These are phyloP conservation scores for Eucalyptus curtisii DNA, from an alignment of 345 rosid genomes.

Conservation along the genomic window DNA sequence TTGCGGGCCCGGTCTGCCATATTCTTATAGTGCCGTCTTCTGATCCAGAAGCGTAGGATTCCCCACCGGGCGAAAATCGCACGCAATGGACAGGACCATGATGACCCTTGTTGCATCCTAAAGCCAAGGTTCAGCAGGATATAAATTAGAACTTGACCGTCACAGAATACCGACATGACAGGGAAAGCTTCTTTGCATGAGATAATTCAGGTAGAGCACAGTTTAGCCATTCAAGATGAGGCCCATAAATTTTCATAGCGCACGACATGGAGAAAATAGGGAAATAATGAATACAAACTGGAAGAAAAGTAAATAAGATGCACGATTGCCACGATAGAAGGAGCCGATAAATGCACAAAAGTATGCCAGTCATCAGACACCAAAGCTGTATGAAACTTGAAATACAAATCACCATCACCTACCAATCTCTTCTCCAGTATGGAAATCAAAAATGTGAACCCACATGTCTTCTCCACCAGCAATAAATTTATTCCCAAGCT, in stretches of 20 bases:
- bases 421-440: constrained; percentile 76
- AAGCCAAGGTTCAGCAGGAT: background rate
- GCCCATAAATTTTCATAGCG: background rate
- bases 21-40: constrained; percentile 89
- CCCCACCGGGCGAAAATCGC: constrained; percentile 91
- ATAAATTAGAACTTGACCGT: background rate
- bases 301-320: background rate
- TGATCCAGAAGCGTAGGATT: constrained; percentile 90
- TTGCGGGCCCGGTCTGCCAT: constrained; percentile 40
- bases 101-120: constrained; percentile 98
- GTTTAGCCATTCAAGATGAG: background rate
- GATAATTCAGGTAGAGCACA: background rate
- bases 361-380: background rate
- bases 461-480: constrained; percentile 96
- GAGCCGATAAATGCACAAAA: background rate
- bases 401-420: background rate
- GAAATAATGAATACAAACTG: background rate
- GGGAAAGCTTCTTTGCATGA: background rate
- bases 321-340: background rate
- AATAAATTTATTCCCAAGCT: constrained; percentile 65
- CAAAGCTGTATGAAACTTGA: background rate
- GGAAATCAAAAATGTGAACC: constrained; percentile 67
- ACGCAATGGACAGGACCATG: constrained; percentile 97
- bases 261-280: background rate
- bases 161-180: background rate